phyloP scores from a whole-genome alignment of 148 eudicot species.

The Rhododendron vialii region DNA sequence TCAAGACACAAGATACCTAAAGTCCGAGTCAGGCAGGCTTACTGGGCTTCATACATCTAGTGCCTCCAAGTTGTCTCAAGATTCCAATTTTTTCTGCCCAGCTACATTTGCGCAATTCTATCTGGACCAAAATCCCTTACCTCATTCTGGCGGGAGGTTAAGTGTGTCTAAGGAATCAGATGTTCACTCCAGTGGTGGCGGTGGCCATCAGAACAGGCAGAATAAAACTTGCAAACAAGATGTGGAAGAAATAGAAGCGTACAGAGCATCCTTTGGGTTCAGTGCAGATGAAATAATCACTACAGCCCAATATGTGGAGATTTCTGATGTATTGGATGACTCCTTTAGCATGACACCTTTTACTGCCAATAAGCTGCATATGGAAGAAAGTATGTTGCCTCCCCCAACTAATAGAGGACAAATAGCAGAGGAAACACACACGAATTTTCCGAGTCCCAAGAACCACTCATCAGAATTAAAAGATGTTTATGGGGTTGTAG shows the following conservation, averaged over 20 bases:
- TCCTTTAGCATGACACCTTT: conserved; percentile 65
- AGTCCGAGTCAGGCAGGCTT: conserved; percentile 41
- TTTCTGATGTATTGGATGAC: conserved; percentile 76
- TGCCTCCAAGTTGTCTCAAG: conserved; percentile 49
- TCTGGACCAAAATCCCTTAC: conserved; percentile 59
- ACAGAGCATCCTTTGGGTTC: conserved; percentile 97
- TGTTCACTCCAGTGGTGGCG: conserved; percentile 54
- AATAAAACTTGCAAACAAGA: conserved; percentile 64
- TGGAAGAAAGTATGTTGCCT: conserved; percentile 35
- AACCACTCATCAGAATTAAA: conserved; percentile 31
- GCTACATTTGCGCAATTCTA: conserved; percentile 95
- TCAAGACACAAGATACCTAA: conserved; percentile 37
- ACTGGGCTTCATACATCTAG: conserved; percentile 26
- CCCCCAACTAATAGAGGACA: conserved; percentile 31
- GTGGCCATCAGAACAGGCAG: conserved; percentile 62
- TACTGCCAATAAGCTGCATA: conserved; percentile 38
- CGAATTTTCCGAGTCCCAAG: conserved; percentile 29
- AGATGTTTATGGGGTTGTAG: conserved; percentile 20
- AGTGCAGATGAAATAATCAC: conserved; percentile 97
- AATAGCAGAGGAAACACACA: conserved; percentile 21
- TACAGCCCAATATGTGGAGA: conserved; percentile 87
- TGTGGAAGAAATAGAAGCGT: conserved; percentile 90
- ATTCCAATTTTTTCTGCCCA: conserved; percentile 95
- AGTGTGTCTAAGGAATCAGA: conserved; percentile 89
- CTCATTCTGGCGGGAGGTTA: conserved; percentile 80